Percentiles rank a stretch among this genome's conserved stretches.
These are phyloP conservation scores for Ziziphus jujuba DNA, from an alignment of 306 rosid species.

Conservation along the genomic window DNA sequence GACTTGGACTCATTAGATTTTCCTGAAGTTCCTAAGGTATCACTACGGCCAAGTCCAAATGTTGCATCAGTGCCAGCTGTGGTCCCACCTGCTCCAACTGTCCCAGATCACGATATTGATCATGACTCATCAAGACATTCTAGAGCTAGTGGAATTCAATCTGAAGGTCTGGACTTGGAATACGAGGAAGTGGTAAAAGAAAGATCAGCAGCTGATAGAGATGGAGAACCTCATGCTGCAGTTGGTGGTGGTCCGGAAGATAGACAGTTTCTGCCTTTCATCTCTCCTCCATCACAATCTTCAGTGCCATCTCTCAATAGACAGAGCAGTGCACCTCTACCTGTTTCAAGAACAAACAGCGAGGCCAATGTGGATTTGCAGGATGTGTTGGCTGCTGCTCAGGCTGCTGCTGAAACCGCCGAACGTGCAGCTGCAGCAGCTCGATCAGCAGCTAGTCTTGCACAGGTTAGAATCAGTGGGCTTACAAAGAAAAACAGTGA, in stretches of 20 bases:
- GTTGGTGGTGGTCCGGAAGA: conserved; percentile 53
- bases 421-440: conserved; percentile 94
- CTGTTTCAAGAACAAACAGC: conserved; percentile 44
- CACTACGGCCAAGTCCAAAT: conserved; percentile 39
- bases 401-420: conserved; percentile 89
- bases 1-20: conserved; percentile 62
- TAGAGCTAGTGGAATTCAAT: conserved; percentile 25
- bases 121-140: conserved; percentile 36
- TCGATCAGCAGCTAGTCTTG: conserved; percentile 85
- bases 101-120: conserved; percentile 36
- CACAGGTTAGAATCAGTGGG: conserved; percentile 67
- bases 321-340: conserved; percentile 36
- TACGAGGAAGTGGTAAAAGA: conserved; percentile 31
- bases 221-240: conserved; percentile 43
- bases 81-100: conserved; percentile 32
- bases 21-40: conserved; percentile 76
- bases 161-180: conserved; percentile 30
- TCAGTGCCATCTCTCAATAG: conserved; percentile 45
- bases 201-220: conserved; percentile 34
- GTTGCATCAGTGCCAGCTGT: conserved; percentile 55
- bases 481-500: conserved; percentile 59
- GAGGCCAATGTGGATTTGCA: conserved; percentile 60
- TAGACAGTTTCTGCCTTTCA: conserved; percentile 82
- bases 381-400: conserved; percentile 94
- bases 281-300: conserved; percentile 60